Evolutionary conservation across 2,329 filamentous ascomycete species (phyloP).

Genomic region (Pseudocercospora musae): DNA sequence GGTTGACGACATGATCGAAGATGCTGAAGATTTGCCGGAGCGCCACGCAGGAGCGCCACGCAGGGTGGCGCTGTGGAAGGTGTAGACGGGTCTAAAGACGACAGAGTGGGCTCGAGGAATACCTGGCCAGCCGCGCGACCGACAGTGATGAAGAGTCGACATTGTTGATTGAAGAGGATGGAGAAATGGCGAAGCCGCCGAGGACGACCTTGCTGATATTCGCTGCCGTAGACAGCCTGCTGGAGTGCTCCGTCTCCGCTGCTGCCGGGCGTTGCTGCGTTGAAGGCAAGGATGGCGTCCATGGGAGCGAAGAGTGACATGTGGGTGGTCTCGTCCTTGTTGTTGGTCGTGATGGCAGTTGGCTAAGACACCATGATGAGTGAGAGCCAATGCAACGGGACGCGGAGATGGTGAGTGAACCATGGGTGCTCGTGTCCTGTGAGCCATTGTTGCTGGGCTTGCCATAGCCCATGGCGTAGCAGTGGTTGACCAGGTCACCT

Average conservation of each 20-base stretch:
- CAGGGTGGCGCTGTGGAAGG: not conserved
- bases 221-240: not conserved
- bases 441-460: conserved; percentile 17
- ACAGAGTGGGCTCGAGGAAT: not conserved
- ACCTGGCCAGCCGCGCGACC: not conserved
- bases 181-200: not conserved
- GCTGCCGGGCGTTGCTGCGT: conserved; percentile 10
- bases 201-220: not conserved
- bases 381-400: not conserved
- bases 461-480: conserved; percentile 14
- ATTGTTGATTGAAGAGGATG: conserved; percentile 1
- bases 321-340: conserved; percentile 5
- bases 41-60: conserved; percentile 9
- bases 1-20: conserved; percentile 10
- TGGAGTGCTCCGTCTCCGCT: conserved; percentile 8
- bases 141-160: not conserved
- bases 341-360: conserved; percentile 19
- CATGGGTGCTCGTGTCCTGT: conserved; percentile 15
- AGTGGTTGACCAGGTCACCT: conserved; percentile 13
- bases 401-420: not conserved
- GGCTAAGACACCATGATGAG: conserved; percentile 25
- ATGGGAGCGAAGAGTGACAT: conserved; percentile 12
- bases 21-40: conserved; percentile 15
- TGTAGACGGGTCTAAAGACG: not conserved
- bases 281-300: conserved; percentile 11